These are phyloP conservation scores for Aspergillus eucalypticola DNA, from an alignment of 2,329 filamentous ascomycete genomes.

Conservation along the genomic window DNA sequence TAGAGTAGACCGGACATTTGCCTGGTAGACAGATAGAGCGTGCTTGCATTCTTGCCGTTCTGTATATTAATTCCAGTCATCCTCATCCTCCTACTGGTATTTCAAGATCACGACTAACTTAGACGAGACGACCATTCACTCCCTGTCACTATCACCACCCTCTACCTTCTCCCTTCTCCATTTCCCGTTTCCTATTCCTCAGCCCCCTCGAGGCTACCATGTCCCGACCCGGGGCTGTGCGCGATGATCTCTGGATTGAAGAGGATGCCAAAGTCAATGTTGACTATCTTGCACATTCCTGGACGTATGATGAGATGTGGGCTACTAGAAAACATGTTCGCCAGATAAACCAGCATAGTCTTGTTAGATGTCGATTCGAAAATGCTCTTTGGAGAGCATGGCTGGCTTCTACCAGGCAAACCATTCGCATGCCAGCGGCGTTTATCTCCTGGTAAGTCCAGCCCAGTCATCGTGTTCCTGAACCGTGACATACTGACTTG, in stretches of 20 bases:
- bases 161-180: neutral
- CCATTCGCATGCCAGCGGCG: neutral
- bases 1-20: neutral
- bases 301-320: neutral
- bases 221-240: neutral
- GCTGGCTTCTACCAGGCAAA: neutral
- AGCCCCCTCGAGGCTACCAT: neutral
- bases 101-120: too few species aligned
- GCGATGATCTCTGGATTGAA: neutral
- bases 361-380: neutral
- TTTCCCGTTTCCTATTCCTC: neutral
- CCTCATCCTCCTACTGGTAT: too few species aligned
- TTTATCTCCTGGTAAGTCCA: neutral
- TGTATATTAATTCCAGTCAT: neutral
- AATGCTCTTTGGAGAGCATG: neutral
- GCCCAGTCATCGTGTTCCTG: too few species aligned
- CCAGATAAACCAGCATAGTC: neutral
- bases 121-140: neutral
- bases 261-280: neutral
- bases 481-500: neutral
- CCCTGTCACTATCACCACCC: neutral
- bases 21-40: neutral
- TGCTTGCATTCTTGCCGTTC: neutral
- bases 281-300: neutral
- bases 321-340: neutral